Base-by-base conservation (phyloP, 2,329 filamentous ascomycete species). In the Hypoxylon sp. region DNA sequence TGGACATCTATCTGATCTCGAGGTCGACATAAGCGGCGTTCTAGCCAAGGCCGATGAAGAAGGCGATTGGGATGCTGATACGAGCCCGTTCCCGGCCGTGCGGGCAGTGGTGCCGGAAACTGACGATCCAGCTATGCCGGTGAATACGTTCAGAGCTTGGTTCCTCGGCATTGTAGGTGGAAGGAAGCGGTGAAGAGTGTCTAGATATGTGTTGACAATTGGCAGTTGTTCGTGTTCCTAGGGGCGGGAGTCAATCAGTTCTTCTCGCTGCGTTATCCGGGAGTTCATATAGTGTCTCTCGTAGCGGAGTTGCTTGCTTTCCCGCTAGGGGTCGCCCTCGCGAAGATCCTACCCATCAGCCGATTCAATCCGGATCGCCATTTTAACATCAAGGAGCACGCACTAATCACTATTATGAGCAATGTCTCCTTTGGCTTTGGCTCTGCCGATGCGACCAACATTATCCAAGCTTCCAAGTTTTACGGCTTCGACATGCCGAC, bases 351-450 rank as follows among this genome's bases (percentile, higher is more conserved):
- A 4, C 81, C 81, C 0, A 72, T 81, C 39, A 73, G 72, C 59
- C 73, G 74, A 3, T 67, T 81, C 30, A 83, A 83, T 61, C 81
- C 80, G 0, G 80, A 82, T 58, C 75, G 75, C 39, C 71, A 76
- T 53, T 83, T 83, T 72, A 83, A 82, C 65, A 79, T 82, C 72
- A 83, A 83, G 65, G 81, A 83, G 51, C 81, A 83, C 59, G 78
- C 80, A 0, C 66, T 83, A 12, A 77, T 82, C 34, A 81, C 81
- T 37, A 81, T 83, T 55, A 83, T 83, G 81, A 80, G 78, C 67
- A 84, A 84, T 63, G 81, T 83, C 16, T 81, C 80, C 4, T 83
- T 84, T 63, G 81, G 81, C 0, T 82, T 80, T 59, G 79, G 79
- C 16, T 79, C 78, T 9, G 81, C 81, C 7, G 81, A 82, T 50